Conservation (phyloP, 1,284 basidiomycete genomes). For the Amylostereum areolatum region DNA sequence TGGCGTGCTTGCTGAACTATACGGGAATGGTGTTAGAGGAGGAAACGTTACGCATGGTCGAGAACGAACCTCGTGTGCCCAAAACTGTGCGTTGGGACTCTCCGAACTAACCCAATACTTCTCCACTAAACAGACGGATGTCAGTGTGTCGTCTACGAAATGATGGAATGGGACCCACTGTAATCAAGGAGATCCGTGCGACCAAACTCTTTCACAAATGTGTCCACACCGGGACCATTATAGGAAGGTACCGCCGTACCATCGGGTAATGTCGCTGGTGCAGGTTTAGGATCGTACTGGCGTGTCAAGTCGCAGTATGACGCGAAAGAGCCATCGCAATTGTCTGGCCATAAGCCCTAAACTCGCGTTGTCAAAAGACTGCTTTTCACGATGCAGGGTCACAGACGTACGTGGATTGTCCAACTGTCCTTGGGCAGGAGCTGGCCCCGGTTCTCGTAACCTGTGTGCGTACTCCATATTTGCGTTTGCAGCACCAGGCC, state of each 20-base stretch:
- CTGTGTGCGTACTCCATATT: constrained; percentile 67
- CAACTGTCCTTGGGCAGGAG: constrained; percentile 58
- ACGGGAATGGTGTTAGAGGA: neutral
- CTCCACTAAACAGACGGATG: constrained; percentile 40
- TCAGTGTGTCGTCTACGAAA: neutral
- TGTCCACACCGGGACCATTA: constrained; percentile 54
- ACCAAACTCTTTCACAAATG: constrained; percentile 54
- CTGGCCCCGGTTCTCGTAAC: constrained; percentile 55
- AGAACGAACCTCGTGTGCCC: constrained; percentile 54
- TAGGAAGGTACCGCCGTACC: constrained; percentile 52
- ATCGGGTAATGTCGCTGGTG: constrained; percentile 48
- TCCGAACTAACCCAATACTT: constrained; percentile 67
- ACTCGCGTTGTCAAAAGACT: too few species aligned
- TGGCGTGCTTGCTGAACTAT: constrained; percentile 66
- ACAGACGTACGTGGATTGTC: too few species aligned
- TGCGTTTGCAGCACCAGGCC: constrained; percentile 71
- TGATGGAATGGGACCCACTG: constrained; percentile 41
- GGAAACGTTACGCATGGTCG: constrained; percentile 3
- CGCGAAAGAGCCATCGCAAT: constrained; percentile 61
- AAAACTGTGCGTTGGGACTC: constrained; percentile 52
- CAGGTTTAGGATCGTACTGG: constrained; percentile 58
- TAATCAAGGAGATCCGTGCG: constrained; percentile 57
- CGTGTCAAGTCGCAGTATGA: constrained; percentile 59
- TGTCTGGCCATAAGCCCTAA: constrained; percentile 65
- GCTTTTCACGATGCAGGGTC: too few species aligned